Evolutionary conservation across 192 early-diverging fungal genomes (phyloP).

Genomic region (Umbelopsis vinacea): DNA sequence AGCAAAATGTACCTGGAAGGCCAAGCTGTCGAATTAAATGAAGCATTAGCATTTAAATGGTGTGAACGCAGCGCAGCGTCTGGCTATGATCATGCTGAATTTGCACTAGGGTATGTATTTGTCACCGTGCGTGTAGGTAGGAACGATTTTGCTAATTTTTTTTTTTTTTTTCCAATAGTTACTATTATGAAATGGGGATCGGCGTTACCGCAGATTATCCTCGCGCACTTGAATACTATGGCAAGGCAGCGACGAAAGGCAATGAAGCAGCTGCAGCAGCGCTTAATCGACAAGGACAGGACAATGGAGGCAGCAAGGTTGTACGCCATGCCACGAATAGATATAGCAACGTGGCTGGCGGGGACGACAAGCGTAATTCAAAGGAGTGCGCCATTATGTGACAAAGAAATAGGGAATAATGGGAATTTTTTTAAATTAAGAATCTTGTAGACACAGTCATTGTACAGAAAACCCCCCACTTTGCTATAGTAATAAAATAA

Average conservation of each 20-base stretch:
- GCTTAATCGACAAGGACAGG: constrained; percentile 26
- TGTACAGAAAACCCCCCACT: no score
- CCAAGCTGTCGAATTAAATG: constrained; percentile 66
- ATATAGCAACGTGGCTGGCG: background rate
- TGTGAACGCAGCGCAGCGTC: constrained; percentile 80
- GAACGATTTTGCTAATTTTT: background rate
- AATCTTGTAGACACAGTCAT: no score
- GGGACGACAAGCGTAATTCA: background rate
- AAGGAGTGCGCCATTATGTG: constrained; percentile 12
- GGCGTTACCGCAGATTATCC: constrained; percentile 33
- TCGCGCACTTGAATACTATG: constrained; percentile 38
- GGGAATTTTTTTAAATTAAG: background rate
- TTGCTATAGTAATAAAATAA: no score
- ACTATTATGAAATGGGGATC: constrained; percentile 43
- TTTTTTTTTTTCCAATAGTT: constrained; percentile 17
- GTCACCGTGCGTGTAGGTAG: no score
- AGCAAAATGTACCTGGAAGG: constrained; percentile 87
- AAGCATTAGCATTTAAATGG: constrained; percentile 81
- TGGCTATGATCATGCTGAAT: constrained; percentile 81
- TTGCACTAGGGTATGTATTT: constrained; percentile 79
- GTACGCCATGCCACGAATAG: background rate
- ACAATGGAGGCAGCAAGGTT: background rate
- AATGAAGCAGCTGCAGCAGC: constrained; percentile 34
- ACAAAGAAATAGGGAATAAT: background rate
- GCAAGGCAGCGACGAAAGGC: constrained; percentile 41